These are phyloP conservation scores for Penicillium brevicompactum DNA, from an alignment of 2,329 filamentous ascomycete species.

Conservation along the genomic window DNA sequence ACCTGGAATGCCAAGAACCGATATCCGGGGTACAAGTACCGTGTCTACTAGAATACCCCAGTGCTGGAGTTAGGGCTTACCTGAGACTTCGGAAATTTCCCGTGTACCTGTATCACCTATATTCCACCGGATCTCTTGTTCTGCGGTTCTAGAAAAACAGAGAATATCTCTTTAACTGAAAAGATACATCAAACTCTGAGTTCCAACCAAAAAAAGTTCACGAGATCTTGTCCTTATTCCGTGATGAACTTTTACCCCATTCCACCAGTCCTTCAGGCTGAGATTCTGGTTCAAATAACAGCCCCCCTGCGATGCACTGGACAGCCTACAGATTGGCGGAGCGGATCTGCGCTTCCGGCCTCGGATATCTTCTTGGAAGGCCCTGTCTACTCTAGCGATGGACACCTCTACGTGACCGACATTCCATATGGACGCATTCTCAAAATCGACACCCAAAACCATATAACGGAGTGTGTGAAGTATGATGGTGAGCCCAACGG, in stretches of 20 bases:
- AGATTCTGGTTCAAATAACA: constrained; percentile 41
- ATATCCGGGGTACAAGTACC: background rate
- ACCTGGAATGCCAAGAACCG: background rate
- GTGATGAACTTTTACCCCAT: constrained; percentile 24
- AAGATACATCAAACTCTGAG: no score
- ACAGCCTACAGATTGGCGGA: constrained; percentile 39
- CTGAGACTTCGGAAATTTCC: background rate
- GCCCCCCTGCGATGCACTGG: constrained; percentile 36
- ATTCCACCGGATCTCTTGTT: no score
- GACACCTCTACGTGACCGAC: constrained; percentile 44
- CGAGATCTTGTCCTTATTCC: background rate
- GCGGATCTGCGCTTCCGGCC: constrained; percentile 37
- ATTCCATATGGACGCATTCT: constrained; percentile 45
- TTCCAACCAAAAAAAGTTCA: no score
- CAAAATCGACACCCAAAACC: constrained; percentile 32
- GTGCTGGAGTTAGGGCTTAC: background rate
- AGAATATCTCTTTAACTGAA: no score
- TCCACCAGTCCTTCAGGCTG: constrained; percentile 32
- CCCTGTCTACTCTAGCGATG: constrained; percentile 33
- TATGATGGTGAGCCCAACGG: constrained; percentile 50
- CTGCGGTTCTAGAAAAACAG: no score
- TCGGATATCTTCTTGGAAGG: constrained; percentile 47
- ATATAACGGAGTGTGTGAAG: constrained; percentile 32
- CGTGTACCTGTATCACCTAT: background rate
- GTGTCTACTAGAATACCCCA: background rate